Conservation (phyloP, 352 stramenopile genomes). For the Peronospora belbahrii region DNA sequence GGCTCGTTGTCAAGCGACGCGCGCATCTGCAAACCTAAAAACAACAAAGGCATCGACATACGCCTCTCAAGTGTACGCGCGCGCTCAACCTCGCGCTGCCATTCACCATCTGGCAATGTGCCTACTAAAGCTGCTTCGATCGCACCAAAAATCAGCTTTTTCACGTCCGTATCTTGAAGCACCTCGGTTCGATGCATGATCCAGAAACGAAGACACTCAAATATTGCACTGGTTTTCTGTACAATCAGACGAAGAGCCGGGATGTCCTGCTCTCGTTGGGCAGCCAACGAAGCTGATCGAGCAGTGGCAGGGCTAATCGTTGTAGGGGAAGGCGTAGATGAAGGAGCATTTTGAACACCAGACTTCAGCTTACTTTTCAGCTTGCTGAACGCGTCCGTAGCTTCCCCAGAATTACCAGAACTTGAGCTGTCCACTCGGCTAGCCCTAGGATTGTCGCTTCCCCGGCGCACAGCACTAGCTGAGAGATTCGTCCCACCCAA, state of each 20-base stretch:
- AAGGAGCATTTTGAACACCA: slow-evolving; percentile 15
- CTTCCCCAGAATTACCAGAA: slow-evolving; percentile 23
- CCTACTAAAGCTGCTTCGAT: slow-evolving; percentile 82
- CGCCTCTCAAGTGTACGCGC: slow-evolving; percentile 49
- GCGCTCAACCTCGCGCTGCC: slow-evolving; percentile 72
- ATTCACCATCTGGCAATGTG: slow-evolving; percentile 68
- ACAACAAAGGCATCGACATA: slow-evolving; percentile 79
- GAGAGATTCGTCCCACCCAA: slow-evolving; percentile 14
- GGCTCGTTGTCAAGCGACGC: slow-evolving; percentile 67
- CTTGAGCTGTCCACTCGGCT: slow-evolving; percentile 34
- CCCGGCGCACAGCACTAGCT: slow-evolving; percentile 20
- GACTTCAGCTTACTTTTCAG: slow-evolving; percentile 63
- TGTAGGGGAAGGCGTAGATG: slow-evolving; percentile 30
- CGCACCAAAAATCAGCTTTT: slow-evolving; percentile 78
- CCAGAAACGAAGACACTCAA: slow-evolving; percentile 82
- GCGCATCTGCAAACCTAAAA: slow-evolving; percentile 80
- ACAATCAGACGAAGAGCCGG: slow-evolving; percentile 66
- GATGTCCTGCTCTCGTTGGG: slow-evolving; percentile 46
- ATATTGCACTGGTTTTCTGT: slow-evolving; percentile 79
- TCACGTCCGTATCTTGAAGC: slow-evolving; percentile 69
- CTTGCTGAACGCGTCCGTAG: slow-evolving; percentile 54
- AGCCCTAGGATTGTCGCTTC: slow-evolving; percentile 38
- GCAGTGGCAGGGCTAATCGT: slow-evolving; percentile 23
- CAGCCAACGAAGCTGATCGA: not conserved
- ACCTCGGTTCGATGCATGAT: slow-evolving; percentile 72